These are phyloP conservation scores for Anthracocystis setariae DNA, from an alignment of 1,284 basidiomycete species.

Conservation along the genomic window DNA sequence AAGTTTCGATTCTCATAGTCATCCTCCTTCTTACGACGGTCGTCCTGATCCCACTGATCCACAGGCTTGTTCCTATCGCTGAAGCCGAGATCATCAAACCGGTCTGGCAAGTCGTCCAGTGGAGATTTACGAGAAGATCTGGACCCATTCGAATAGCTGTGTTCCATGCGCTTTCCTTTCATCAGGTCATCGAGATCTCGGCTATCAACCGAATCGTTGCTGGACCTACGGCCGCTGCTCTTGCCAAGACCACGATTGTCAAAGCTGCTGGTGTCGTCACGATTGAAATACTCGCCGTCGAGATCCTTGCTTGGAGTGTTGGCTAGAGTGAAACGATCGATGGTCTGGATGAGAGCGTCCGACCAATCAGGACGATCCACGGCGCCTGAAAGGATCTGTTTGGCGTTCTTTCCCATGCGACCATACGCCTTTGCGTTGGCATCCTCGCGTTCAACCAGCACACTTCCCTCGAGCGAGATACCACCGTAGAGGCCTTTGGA, in stretches of 20 bases:
- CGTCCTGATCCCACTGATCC: conserved; percentile 18
- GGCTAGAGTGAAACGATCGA: conserved; percentile 54
- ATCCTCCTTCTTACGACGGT: conserved; percentile 14
- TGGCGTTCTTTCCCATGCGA: conserved; percentile 41
- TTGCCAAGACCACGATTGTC: conserved; percentile 24
- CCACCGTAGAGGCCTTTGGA: conserved; percentile 90
- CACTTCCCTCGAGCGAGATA: conserved; percentile 87
- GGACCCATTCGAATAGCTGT: not conserved
- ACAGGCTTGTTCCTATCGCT: conserved; percentile 12
- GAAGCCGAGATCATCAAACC: conserved; percentile 27
- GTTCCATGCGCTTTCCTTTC: conserved; percentile 1
- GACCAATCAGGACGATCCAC: conserved; percentile 56
- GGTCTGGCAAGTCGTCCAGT: conserved; percentile 30
- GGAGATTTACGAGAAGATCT: conserved; percentile 6
- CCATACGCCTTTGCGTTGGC: conserved; percentile 68
- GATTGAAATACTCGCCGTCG: conserved; percentile 43
- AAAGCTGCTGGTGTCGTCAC: conserved; percentile 45
- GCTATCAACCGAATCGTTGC: conserved; percentile 40
- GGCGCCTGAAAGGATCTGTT: conserved; percentile 58
- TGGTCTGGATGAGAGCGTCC: conserved; percentile 37
- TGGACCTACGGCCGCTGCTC: conserved; percentile 27
- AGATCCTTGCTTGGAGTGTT: conserved; percentile 49
- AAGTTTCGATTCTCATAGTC: conserved; percentile 28
- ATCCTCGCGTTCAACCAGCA: conserved; percentile 94
- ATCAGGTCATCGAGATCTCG: conserved; percentile 20